These are phyloP conservation scores for Collybiopsis luxurians DNA, from an alignment of 768 basidiomycete genomes.

Conservation along the genomic window DNA sequence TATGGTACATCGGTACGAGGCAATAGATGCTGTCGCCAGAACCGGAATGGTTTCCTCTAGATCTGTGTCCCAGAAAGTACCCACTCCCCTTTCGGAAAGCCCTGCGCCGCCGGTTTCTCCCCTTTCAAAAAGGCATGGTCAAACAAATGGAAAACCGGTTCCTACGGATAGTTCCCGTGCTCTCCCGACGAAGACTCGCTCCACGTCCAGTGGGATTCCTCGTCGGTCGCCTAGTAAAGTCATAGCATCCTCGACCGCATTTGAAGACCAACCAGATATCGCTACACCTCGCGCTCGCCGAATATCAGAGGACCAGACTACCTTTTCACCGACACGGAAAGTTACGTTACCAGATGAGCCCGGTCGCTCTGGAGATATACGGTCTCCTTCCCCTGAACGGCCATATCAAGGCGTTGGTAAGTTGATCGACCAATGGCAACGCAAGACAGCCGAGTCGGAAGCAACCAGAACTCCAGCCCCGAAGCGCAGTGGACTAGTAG, in stretches of 20 bases:
- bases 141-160: not conserved
- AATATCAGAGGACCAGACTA: constrained; percentile 20
- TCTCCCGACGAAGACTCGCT: not conserved
- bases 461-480: constrained; percentile 27
- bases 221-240: not conserved
- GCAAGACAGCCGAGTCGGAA: constrained; percentile 64
- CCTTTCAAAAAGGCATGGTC: not conserved
- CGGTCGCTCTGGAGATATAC: constrained; percentile 22
- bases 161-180: not conserved
- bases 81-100: not conserved
- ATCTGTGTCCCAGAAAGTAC: constrained; percentile 27
- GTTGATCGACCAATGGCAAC: constrained; percentile 88
- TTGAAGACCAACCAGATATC: constrained; percentile 17
- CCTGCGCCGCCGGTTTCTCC: not conserved
- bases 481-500: constrained; percentile 33
- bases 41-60: constrained; percentile 19
- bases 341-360: constrained; percentile 14
- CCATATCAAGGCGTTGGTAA: constrained; percentile 82
- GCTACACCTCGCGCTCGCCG: constrained; percentile 21
- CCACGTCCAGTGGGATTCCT: not conserved
- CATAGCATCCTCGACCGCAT: not conserved
- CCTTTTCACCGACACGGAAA: constrained; percentile 17
- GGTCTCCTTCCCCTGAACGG: constrained; percentile 68
- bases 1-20: constrained; percentile 83
- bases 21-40: constrained; percentile 43